A percentile compares a stretch with the other conserved stretches of the same genome.
These are phyloP conservation scores for Orbilia ellipsospora DNA, from an alignment of 2,329 filamentous ascomycete species.

Conservation along the genomic window DNA sequence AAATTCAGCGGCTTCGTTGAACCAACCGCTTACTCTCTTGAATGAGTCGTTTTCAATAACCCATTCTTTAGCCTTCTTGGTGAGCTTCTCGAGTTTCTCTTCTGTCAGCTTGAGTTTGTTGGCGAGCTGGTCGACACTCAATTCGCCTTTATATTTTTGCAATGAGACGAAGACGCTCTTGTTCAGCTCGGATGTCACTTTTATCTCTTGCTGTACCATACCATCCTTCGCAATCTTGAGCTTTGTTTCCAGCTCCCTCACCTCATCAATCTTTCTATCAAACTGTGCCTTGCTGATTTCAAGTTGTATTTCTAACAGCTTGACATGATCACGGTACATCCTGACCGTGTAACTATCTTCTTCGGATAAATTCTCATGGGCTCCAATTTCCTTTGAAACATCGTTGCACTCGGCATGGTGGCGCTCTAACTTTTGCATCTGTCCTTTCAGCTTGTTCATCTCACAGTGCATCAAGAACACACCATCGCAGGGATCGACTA, in stretches of 20 bases:
- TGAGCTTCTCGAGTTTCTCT: background rate
- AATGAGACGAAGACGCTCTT: background rate
- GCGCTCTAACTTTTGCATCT: background rate
- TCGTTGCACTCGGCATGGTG: background rate
- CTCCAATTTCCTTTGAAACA: background rate
- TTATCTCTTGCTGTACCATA: background rate
- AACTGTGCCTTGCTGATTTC: background rate
- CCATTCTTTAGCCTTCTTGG: background rate
- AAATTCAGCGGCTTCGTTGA: background rate
- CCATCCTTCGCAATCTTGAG: background rate
- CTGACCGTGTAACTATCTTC: background rate
- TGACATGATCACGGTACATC: background rate
- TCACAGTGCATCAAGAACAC: background rate
- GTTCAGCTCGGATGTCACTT: background rate
- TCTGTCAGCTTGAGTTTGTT: background rate
- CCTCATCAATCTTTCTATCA: background rate
- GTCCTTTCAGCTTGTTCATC: background rate
- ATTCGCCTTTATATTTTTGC: background rate
- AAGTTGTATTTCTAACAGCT: background rate
- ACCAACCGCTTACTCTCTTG: constrained; percentile 15
- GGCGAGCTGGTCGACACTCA: background rate
- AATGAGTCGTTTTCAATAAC: background rate
- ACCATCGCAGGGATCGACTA: background rate
- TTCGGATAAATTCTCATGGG: background rate
- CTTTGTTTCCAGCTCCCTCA: background rate